phyloP scores from a whole-genome alignment of 2,329 filamentous ascomycete species.

The Aspergillus udagawae region DNA sequence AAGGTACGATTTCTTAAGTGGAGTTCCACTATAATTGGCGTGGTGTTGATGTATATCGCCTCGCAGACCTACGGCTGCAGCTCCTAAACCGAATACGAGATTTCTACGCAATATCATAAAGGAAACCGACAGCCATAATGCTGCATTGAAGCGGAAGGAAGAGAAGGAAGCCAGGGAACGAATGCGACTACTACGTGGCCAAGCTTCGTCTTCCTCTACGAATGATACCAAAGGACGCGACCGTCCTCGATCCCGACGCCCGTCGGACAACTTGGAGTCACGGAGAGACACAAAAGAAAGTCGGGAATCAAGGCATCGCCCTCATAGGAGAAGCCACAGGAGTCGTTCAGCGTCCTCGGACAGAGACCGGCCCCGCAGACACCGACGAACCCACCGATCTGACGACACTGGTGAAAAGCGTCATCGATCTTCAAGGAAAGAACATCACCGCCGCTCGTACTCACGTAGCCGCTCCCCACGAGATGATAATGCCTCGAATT shows the following conservation, averaged over 20 bases:
- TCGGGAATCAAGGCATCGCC: slow-evolving; percentile 19
- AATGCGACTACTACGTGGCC: slow-evolving; percentile 55
- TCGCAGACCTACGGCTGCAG: slow-evolving; percentile 58
- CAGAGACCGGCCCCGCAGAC: slow-evolving; percentile 20
- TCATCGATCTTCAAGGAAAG: slow-evolving; percentile 14
- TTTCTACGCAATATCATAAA: slow-evolving; percentile 86
- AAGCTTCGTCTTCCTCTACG: slow-evolving; percentile 32
- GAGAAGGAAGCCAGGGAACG: slow-evolving; percentile 71
- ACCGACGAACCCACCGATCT: slow-evolving; percentile 19
- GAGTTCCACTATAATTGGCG: neutral
- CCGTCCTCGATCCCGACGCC: slow-evolving; percentile 8
- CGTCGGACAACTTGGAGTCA: slow-evolving; percentile 16
- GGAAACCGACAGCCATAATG: slow-evolving; percentile 85
- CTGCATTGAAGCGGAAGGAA: slow-evolving; percentile 78
- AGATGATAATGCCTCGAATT: slow-evolving; percentile 4
- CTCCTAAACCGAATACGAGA: slow-evolving; percentile 83
- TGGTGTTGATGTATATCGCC: slow-evolving; percentile 4
- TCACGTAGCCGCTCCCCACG: slow-evolving; percentile 20
- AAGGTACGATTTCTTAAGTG: slow-evolving; percentile 40
- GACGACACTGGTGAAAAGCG: slow-evolving; percentile 15
- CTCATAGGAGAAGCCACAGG: slow-evolving; percentile 25
- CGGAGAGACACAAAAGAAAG: slow-evolving; percentile 20
- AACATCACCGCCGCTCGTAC: slow-evolving; percentile 14
- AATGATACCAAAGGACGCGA: slow-evolving; percentile 32
- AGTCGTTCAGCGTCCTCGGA: slow-evolving; percentile 25